Evolutionary conservation across 1,284 basidiomycete species (phyloP).

Genomic region (Boletus sp.): DNA sequence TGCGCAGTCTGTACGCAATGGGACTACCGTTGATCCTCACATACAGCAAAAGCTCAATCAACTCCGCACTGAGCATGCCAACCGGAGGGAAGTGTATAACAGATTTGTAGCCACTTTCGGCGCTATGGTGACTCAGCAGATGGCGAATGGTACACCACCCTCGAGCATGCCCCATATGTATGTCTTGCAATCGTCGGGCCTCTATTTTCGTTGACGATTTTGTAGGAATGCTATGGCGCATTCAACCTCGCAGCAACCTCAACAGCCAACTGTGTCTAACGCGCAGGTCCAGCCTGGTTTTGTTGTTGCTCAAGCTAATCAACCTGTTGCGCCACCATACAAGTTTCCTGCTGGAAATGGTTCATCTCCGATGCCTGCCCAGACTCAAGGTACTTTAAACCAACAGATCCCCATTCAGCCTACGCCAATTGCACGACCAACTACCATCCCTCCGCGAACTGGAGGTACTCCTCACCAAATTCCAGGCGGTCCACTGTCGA

Average conservation of each 20-base stretch:
- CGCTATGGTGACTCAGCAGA: constrained; percentile 25
- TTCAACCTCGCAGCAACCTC: constrained; percentile 22
- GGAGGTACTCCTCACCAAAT: constrained; percentile 34
- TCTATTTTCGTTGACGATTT: constrained; percentile 13
- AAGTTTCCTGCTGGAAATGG: constrained; percentile 19
- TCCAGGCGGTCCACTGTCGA: constrained; percentile 21
- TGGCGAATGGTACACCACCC: constrained; percentile 22
- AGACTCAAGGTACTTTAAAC: constrained; percentile 18
- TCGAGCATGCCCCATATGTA: constrained; percentile 29
- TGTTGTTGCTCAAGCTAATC: constrained; percentile 18
- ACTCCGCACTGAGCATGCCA: constrained; percentile 31
- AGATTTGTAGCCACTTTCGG: constrained; percentile 30
- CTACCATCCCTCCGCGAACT: constrained; percentile 28
- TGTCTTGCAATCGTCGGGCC: not conserved
- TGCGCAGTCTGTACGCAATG: constrained; percentile 16
- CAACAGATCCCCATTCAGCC: constrained; percentile 28
- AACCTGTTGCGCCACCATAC: constrained; percentile 25
- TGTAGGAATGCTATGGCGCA: constrained; percentile 22
- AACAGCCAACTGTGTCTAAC: constrained; percentile 13
- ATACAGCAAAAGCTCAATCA: constrained; percentile 31
- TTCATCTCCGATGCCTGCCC: constrained; percentile 26
- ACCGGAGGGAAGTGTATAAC: constrained; percentile 36
- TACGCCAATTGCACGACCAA: constrained; percentile 26
- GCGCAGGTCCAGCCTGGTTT: constrained; percentile 25
- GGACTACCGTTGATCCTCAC: constrained; percentile 27